Evolutionary conservation across 371 early-diverging fungal genomes (phyloP), one percentile per base, ranked within the genome.

Genomic region (Mortierella sp.): DNA sequence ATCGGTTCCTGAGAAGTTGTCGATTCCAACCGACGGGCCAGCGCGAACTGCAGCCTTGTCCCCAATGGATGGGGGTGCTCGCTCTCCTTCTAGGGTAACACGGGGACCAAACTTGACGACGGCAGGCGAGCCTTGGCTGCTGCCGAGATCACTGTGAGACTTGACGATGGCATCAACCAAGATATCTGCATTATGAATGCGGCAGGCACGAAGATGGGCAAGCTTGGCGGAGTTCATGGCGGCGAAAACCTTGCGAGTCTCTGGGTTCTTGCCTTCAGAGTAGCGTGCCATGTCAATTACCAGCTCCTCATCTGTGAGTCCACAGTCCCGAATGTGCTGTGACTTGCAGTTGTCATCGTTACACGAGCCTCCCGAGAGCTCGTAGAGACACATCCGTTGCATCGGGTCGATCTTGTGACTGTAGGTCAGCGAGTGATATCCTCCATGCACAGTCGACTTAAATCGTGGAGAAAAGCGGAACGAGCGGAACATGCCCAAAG

Each of bases 301-400:
- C 24, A 85, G 63, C 24, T 85, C 86, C 26, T 82, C 86, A 31
- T 85, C 82, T 8, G 86, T 79, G 50, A 82, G 63, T 14, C 45
- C 73, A 68, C 77, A 81, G 34, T 85, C 78, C 16, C 86, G 76
- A 26, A 79, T 60, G 38, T 85, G 86, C 72, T 82, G 82, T 5
- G 86, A 85, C n/a, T 72, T 70, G 78, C 86, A 85, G 3, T 74
- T 52, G 38, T 85, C 86, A 70, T 85, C 86, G 50, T 85, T 85
- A 42, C 86, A 85, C 2, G 82, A 57, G 31, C 86, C 86, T 19
- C 86, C 86, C 13, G 82, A 77, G 16, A 85, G 72, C 73, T 85
- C 86, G 75, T 76, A 85, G n/a, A 85, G 38, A 42, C 86, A 85
- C 80, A 85, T 82, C 60, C 72, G 70, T 38, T 77, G 70, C 65